Evolutionary conservation across 2,329 filamentous ascomycete species (phyloP).

Genomic region (Colletotrichum eleusines): DNA sequence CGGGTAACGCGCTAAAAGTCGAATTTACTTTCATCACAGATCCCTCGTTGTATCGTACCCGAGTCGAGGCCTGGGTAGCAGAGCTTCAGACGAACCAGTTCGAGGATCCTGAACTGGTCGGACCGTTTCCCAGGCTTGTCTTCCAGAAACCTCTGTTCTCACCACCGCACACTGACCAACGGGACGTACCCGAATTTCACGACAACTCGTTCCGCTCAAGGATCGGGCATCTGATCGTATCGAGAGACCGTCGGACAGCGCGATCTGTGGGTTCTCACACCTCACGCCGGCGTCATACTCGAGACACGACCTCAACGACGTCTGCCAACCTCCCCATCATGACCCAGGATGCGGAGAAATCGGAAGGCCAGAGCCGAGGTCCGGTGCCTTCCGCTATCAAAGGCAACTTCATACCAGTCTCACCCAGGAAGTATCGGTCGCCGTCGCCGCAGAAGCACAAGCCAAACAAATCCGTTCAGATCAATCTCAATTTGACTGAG

Average conservation of each 20-base stretch:
- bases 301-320: conserved; percentile 14
- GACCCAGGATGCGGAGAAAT: conserved; percentile 17
- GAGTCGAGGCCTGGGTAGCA: conserved; percentile 36
- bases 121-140: conserved; percentile 31
- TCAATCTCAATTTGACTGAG: conserved; percentile 63
- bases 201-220: conserved; percentile 30
- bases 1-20: conserved; percentile 14
- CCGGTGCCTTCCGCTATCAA: conserved; percentile 46
- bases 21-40: conserved; percentile 3
- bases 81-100: conserved; percentile 24
- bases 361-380: conserved; percentile 29
- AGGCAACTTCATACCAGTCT: conserved; percentile 54
- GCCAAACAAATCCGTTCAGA: conserved; percentile 55
- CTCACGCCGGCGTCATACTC: background rate
- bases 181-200: background rate
- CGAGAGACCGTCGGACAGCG: background rate
- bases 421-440: conserved; percentile 50
- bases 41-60: conserved; percentile 17
- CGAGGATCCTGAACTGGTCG: conserved; percentile 38
- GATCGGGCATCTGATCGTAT: conserved; percentile 1
- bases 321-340: conserved; percentile 26
- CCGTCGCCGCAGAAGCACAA: conserved; percentile 52
- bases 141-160: conserved; percentile 4
- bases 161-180: background rate
- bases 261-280: background rate